phyloP scores from a whole-genome alignment of 345 rosid species.

The Salix koriyanagi region DNA sequence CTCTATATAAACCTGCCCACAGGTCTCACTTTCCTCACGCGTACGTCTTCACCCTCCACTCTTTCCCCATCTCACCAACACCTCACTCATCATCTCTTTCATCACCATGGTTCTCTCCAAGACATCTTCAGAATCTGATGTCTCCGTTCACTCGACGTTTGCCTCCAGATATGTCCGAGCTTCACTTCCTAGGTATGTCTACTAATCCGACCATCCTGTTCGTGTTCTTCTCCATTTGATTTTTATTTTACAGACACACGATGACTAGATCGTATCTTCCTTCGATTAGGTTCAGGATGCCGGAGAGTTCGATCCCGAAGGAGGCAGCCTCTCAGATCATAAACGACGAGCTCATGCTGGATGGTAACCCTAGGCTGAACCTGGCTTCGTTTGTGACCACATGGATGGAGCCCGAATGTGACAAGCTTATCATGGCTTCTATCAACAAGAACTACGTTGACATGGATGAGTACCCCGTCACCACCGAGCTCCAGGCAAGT shows the following conservation, averaged over 20 bases:
- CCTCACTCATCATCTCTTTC: not conserved
- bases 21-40: not conserved
- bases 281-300: conserved; percentile 16
- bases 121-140: conserved; percentile 11
- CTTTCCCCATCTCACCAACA: not conserved
- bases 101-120: conserved; percentile 22
- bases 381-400: conserved; percentile 33
- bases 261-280: too few relatives aligned
- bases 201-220: not conserved
- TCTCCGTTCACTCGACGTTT: conserved; percentile 25
- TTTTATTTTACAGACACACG: not conserved
- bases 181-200: conserved; percentile 21
- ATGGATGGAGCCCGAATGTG: conserved; percentile 37
- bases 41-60: not conserved
- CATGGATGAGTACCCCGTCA: conserved; percentile 36
- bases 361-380: conserved; percentile 33
- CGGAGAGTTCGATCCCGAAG: conserved; percentile 27
- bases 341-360: conserved; percentile 33
- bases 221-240: not conserved
- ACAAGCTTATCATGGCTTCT: conserved; percentile 29
- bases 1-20: not conserved
- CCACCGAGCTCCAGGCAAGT: conserved; percentile 30
- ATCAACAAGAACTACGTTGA: conserved; percentile 33
- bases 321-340: conserved; percentile 34
- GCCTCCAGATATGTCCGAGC: conserved; percentile 26